Conservation (phyloP, 345 rosid species). For the Adansonia digitata region DNA sequence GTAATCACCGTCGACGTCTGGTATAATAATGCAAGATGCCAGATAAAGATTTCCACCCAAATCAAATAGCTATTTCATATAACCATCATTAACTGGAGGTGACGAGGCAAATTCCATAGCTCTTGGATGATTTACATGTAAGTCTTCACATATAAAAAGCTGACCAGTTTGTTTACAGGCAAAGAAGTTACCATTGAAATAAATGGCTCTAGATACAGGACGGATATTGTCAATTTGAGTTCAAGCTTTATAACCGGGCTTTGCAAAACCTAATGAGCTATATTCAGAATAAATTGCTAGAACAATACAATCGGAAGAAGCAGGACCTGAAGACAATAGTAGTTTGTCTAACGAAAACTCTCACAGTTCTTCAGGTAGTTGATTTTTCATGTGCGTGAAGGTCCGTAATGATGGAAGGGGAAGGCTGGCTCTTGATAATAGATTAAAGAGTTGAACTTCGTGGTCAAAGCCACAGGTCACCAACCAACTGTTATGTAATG, state of each 20-base stretch:
- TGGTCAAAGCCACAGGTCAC: neutral
- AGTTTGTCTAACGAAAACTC: neutral
- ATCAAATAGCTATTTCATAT: neutral
- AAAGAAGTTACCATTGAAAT: neutral
- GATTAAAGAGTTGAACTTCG: neutral
- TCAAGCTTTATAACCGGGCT: neutral
- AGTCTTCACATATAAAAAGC: neutral
- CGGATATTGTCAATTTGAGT: neutral
- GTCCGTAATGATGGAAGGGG: neutral
- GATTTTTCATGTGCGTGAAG: neutral
- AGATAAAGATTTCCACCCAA: neutral
- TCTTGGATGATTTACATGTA: neutral
- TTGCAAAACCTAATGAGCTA: neutral
- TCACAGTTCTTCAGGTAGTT: neutral
- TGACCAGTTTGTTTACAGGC: neutral
- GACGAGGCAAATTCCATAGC: neutral
- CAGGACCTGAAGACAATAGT: neutral
- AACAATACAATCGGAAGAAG: neutral
- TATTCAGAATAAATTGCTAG: neutral
- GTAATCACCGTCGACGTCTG: too few relatives aligned
- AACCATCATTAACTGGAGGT: neutral
- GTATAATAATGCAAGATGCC: too few relatives aligned
- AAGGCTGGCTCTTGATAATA: neutral
- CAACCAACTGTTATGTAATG: too few relatives aligned
- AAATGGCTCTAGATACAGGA: neutral